These are phyloP conservation scores for Cyberlindnera americana DNA, from an alignment of 805 yeast genomes.

Conservation along the genomic window DNA sequence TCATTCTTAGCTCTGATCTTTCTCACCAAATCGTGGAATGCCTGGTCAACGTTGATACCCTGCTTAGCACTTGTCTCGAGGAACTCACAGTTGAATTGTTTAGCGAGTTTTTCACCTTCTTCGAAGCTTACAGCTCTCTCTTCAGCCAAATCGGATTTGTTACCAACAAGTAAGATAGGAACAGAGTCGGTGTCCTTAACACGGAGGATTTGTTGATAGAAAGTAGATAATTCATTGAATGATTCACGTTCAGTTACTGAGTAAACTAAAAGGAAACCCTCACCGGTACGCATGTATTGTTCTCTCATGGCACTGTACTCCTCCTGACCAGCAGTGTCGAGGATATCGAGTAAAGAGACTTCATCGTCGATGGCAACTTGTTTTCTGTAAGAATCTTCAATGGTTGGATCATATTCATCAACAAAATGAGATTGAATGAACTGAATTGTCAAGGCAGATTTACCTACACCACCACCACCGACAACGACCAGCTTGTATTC, in stretches of 20 bases:
- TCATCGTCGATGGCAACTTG: constrained; percentile 81
- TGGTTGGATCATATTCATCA: constrained; percentile 97
- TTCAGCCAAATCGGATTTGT: constrained; percentile 70
- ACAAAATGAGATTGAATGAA: constrained; percentile 93
- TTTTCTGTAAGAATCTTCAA: constrained; percentile 88
- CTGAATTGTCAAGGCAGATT: constrained; percentile 93
- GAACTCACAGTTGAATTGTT: constrained; percentile 65
- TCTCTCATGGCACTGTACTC: constrained; percentile 93
- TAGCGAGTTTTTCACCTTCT: constrained; percentile 62
- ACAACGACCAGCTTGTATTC: constrained; percentile 94
- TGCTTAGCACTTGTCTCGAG: constrained; percentile 93
- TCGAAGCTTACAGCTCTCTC: constrained; percentile 71
- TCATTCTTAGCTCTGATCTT: constrained; percentile 37
- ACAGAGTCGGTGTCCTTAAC: constrained; percentile 75
- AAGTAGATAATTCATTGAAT: constrained; percentile 78
- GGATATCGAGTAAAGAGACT: constrained; percentile 75
- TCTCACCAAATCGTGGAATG: constrained; percentile 68
- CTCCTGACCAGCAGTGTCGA: constrained; percentile 98
- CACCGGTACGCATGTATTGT: constrained; percentile 94
- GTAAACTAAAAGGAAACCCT: constrained; percentile 87
- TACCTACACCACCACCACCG: constrained; percentile 99
- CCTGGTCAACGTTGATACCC: constrained; percentile 84
- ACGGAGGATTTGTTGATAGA: constrained; percentile 73
- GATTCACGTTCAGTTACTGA: constrained; percentile 82
- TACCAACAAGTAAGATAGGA: constrained; percentile 78